A percentile compares a stretch with the other conserved stretches of the same genome.
phyloP scores from a whole-genome alignment of 768 basidiomycete species.

The Mycena belliarum region DNA sequence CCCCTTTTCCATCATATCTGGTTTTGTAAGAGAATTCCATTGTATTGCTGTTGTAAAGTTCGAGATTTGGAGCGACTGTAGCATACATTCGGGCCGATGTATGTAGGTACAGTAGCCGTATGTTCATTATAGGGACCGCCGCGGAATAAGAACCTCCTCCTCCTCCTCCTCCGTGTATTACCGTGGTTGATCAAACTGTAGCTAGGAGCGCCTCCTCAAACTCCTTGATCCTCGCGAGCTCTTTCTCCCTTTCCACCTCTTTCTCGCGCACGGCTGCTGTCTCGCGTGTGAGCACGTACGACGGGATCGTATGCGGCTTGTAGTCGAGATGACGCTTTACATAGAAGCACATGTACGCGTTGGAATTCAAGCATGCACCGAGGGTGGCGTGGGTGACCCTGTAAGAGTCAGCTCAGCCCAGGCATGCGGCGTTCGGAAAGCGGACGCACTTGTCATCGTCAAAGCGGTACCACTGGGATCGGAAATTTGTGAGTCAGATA shows the following conservation, averaged over 20 bases:
- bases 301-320: slow-evolving; percentile 66
- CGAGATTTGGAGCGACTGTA: too few species aligned
- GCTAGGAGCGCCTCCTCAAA: slow-evolving; percentile 11
- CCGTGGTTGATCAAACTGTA: not conserved
- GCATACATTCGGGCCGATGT: too few species aligned
- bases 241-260: slow-evolving; percentile 31
- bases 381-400: slow-evolving; percentile 77
- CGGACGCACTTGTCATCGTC: slow-evolving; percentile 85
- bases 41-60: too few species aligned
- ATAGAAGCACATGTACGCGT: slow-evolving; percentile 95
- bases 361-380: slow-evolving; percentile 65
- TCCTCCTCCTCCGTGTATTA: too few species aligned
- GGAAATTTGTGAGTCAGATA: not conserved
- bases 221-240: slow-evolving; percentile 9
- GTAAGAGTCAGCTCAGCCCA: not conserved
- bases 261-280: slow-evolving; percentile 58
- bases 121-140: too few species aligned
- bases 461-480: slow-evolving; percentile 91
- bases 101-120: too few species aligned
- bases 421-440: not conserved
- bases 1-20: too few species aligned
- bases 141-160: too few species aligned
- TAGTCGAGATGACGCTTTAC: slow-evolving; percentile 89
- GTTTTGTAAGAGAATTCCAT: too few species aligned
- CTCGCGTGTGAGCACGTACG: slow-evolving; percentile 66